A percentile compares a stretch with the other conserved stretches of the same genome.
These are phyloP conservation scores for Rhizopus arrhizus DNA, from an alignment of 371 early-diverging fungal species.

Conservation along the genomic window DNA sequence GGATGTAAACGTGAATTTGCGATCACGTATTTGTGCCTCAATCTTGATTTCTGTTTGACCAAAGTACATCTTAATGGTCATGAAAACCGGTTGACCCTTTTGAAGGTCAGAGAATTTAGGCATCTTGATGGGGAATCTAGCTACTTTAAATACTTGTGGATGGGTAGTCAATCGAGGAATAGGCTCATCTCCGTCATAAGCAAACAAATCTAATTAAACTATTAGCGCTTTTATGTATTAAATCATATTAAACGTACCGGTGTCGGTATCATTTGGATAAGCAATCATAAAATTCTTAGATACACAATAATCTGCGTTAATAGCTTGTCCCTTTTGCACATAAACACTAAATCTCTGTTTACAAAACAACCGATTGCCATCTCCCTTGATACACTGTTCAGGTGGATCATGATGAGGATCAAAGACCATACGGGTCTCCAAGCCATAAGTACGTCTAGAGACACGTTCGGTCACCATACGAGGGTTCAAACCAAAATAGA, in stretches of 20 bases:
- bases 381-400: constrained; percentile 40
- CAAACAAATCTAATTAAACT: constrained; percentile 44
- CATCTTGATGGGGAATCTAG: constrained; percentile 56
- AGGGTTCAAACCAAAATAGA: constrained; percentile 57
- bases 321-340: constrained; percentile 48
- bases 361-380: constrained; percentile 44
- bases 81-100: constrained; percentile 47
- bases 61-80: constrained; percentile 59
- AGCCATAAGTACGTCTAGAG: constrained; percentile 59
- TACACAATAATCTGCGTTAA: constrained; percentile 61
- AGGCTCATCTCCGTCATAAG: constrained; percentile 50
- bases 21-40: constrained; percentile 51
- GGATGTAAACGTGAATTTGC: constrained; percentile 53
- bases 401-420: constrained; percentile 51
- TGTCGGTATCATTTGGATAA: constrained; percentile 50
- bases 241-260: constrained; percentile 45
- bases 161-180: constrained; percentile 52
- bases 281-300: constrained; percentile 67
- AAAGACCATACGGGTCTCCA: constrained; percentile 51
- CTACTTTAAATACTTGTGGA: constrained; percentile 50
- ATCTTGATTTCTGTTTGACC: constrained; percentile 58
- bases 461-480: constrained; percentile 54
- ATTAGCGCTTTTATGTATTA: background rate
- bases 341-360: constrained; percentile 46
- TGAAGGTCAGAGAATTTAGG: constrained; percentile 49